Conservation (phyloP, 257 asterid species). For the Solanum acaule region DNA sequence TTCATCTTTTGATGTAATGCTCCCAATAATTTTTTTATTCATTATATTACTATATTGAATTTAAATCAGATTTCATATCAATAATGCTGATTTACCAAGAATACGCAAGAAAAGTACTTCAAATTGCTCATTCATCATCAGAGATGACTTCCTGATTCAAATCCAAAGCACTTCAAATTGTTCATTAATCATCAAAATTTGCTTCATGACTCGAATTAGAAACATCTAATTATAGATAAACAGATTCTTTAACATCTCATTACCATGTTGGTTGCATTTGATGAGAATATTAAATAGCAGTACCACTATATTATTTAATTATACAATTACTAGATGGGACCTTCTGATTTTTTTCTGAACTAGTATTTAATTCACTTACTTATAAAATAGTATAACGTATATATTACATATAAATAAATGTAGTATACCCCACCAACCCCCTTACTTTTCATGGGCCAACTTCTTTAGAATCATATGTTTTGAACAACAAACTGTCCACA, state of each 20-base stretch:
- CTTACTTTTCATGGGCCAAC: background rate
- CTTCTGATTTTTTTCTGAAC: background rate
- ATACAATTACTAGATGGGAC: background rate
- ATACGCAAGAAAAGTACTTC: background rate
- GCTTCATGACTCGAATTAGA: background rate
- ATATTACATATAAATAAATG: background rate
- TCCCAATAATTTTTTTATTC: background rate
- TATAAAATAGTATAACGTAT: background rate
- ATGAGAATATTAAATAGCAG: background rate
- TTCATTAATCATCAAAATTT: too few species aligned
- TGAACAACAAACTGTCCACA: slow-evolving; percentile 1
- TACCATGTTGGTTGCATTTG: background rate
- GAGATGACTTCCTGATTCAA: background rate
- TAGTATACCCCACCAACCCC: background rate
- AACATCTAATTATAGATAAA: background rate
- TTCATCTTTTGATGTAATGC: background rate
- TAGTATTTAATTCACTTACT: background rate
- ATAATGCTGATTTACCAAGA: background rate
- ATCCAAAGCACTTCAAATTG: background rate
- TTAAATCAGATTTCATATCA: background rate
- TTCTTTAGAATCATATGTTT: slow-evolving; percentile 17
- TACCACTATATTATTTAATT: background rate
- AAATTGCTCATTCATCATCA: too few species aligned
- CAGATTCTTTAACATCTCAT: background rate
- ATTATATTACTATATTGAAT: background rate